Evolutionary conservation across 345 rosid species (phyloP), one percentile per base, ranked within the genome.

Genomic region (Heritiera littoralis): DNA sequence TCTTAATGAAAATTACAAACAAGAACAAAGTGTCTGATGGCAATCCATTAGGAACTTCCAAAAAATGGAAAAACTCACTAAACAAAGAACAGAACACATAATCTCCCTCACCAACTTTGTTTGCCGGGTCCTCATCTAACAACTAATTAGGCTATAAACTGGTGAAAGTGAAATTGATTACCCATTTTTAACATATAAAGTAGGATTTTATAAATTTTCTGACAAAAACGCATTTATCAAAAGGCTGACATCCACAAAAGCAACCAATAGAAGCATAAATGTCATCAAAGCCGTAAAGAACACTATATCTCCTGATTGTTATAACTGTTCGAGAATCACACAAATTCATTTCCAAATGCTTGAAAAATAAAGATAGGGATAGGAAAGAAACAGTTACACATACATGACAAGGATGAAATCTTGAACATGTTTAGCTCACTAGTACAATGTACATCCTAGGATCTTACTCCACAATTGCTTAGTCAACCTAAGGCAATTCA

Each of bases 1-100:
- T 60, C 30, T 48, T 14, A 64, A 79, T 14, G 30, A 71, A 71
- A 81, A 43, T 46, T 66, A 23, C 74, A 48, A 51, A 68, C 10
- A 41, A 41, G 43, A 32, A 79, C 18, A 78, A 78, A 68, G 30
- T 32, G 4, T 64, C 51, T 52, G 68, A 49, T 9, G 43, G 52
- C 30, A 52, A 58, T 52, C 49, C 15, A 54, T 32, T 32, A 9
- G 45, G 23, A 9, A 72, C 46, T 45, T 13, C 23, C 45, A 15
- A 3, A 28, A 45, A 11, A 12, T 6, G 6, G 17, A 14, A 13
- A 18, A 9, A 11, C 56, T 11, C 61, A 52, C n/a, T 14, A 17
- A 54, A 67, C 30, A 67, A 43, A 30, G 30, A 43, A 67, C 32
- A 43, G 1, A 9, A 45, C 51, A 66, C 9, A 20, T 41, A 40